phyloP scores from a whole-genome alignment of 2,329 filamentous ascomycete species.

The Biscogniauxia sp. region DNA sequence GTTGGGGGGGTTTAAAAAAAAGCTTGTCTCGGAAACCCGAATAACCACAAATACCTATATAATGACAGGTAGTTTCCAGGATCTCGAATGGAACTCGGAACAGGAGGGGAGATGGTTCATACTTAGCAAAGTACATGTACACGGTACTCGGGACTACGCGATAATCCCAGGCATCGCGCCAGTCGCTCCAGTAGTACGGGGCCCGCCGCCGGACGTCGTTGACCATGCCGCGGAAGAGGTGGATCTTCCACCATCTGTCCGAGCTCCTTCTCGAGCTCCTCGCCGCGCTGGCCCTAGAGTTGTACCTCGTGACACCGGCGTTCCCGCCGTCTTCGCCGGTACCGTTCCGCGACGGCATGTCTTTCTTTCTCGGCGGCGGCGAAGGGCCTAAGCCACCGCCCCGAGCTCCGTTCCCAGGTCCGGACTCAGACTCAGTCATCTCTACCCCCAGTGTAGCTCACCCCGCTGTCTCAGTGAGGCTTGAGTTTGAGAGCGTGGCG shows the following conservation, averaged over 20 bases:
- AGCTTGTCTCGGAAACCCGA: not conserved
- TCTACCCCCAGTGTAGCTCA: not conserved
- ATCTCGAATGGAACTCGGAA: not conserved
- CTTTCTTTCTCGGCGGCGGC: not conserved
- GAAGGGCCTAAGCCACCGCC: not conserved
- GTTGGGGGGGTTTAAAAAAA: not conserved
- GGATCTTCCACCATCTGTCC: conserved; percentile 68
- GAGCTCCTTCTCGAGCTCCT: not conserved
- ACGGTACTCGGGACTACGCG: conserved; percentile 81
- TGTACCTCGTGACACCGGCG: not conserved
- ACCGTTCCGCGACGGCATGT: not conserved
- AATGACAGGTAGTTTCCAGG: too few relatives aligned
- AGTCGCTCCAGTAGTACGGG: conserved; percentile 80
- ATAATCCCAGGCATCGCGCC: conserved; percentile 87
- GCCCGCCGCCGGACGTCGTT: conserved; percentile 72
- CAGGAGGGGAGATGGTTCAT: conserved; percentile 27
- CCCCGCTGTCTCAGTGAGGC: too few relatives aligned
- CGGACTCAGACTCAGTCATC: not conserved
- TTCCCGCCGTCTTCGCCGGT: not conserved
- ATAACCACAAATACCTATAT: not conserved
- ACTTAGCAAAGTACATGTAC: conserved; percentile 97
- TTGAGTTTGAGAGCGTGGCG: too few relatives aligned
- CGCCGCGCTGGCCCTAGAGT: not conserved
- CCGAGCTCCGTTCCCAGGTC: not conserved
- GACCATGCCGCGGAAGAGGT: conserved; percentile 74